Conservation (phyloP, 2,329 filamentous ascomycete genomes). For the Aspergillus piperis region DNA sequence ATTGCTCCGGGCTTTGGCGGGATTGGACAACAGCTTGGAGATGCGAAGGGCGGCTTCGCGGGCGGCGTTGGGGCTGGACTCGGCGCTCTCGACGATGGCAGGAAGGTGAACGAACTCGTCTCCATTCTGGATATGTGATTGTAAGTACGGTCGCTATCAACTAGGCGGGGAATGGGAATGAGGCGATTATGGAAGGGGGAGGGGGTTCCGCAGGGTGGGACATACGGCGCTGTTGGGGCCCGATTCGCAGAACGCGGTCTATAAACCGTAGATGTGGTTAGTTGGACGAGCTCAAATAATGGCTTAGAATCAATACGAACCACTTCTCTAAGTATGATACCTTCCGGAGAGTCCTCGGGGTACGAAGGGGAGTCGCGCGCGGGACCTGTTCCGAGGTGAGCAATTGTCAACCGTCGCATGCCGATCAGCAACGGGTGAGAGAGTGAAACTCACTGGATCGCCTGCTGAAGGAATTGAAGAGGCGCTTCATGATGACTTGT, state of each 20-base stretch:
- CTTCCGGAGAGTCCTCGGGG: conserved; percentile 43
- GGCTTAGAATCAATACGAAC: conserved; percentile 26
- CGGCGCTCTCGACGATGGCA: conserved; percentile 89
- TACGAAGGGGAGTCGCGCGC: conserved; percentile 25
- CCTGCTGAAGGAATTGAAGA: conserved; percentile 35
- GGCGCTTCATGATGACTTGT: conserved; percentile 36
- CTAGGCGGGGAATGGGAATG: not conserved
- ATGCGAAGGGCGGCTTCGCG: conserved; percentile 78
- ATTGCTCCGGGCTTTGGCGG: conserved; percentile 65
- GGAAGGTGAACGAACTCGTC: conserved; percentile 93
- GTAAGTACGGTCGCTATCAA: not conserved
- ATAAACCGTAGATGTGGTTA: not conserved
- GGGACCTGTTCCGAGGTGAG: conserved; percentile 23
- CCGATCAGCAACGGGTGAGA: conserved; percentile 3
- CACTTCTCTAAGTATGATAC: conserved; percentile 42
- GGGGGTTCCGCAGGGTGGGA: not conserved
- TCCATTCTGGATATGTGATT: conserved; percentile 54
- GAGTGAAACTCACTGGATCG: conserved; percentile 32
- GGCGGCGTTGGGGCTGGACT: conserved; percentile 85
- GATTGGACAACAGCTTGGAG: conserved; percentile 76
- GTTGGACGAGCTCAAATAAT: conserved; percentile 1
- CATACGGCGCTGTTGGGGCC: conserved; percentile 59
- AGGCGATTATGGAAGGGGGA: conserved; percentile 4
- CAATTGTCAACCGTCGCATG: conserved; percentile 7
- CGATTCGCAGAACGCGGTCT: conserved; percentile 83